phyloP scores from a whole-genome alignment of 1,284 basidiomycete genomes.

The Taiwanofungus camphoratus region DNA sequence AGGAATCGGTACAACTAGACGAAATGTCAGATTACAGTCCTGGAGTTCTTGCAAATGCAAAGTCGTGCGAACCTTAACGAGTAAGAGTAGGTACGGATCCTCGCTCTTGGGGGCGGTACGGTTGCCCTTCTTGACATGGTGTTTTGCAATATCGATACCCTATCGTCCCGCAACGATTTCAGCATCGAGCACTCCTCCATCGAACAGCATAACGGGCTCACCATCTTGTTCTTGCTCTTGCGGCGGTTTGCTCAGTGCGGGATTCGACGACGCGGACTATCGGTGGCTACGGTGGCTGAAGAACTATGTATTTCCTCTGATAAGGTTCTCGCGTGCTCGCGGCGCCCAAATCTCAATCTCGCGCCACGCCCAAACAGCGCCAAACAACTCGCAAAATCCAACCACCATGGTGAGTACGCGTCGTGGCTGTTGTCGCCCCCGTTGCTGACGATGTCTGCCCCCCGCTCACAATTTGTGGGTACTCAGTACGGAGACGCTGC shows the following conservation, averaged over 20 bases:
- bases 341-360: slow-evolving; percentile 20
- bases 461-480: not conserved
- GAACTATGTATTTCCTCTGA: slow-evolving; percentile 49
- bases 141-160: slow-evolving; percentile 97
- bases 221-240: slow-evolving; percentile 73
- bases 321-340: slow-evolving; percentile 26
- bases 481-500: slow-evolving; percentile 58
- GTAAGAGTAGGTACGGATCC: slow-evolving; percentile 97
- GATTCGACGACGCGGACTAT: slow-evolving; percentile 15
- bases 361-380: slow-evolving; percentile 23
- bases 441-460: slow-evolving; percentile 5
- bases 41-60: not conserved
- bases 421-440: slow-evolving; percentile 8
- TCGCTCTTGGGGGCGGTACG: slow-evolving; percentile 96
- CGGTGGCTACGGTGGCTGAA: slow-evolving; percentile 30
- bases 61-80: slow-evolving; percentile 82
- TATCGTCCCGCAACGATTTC: slow-evolving; percentile 28
- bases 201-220: slow-evolving; percentile 47
- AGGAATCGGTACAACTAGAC: slow-evolving; percentile 96
- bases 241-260: slow-evolving; percentile 38
- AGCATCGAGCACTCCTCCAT: slow-evolving; percentile 7
- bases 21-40: not conserved
- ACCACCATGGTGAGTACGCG: slow-evolving; percentile 57
- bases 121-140: slow-evolving; percentile 99
- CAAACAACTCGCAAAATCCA: slow-evolving; percentile 25